These are phyloP conservation scores for Brassica incana DNA, from an alignment of 345 rosid genomes.

Conservation along the genomic window DNA sequence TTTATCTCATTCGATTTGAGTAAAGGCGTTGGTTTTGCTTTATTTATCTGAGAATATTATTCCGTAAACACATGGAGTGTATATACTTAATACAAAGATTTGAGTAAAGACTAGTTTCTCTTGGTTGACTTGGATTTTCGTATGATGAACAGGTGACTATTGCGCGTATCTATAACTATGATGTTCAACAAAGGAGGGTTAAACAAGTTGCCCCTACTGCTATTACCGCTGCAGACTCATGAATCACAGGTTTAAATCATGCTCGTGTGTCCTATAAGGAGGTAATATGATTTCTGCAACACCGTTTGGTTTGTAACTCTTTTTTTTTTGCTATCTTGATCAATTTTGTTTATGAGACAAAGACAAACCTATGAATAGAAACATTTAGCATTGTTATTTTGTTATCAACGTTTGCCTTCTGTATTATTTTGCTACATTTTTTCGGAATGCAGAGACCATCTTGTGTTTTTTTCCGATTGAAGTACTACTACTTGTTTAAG, in stretches of 20 bases:
- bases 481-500: constrained; percentile 17
- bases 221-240: constrained; percentile 45
- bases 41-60: too few species aligned
- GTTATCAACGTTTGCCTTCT: too few species aligned
- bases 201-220: constrained; percentile 52
- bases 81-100: neutral
- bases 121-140: neutral
- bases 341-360: constrained; percentile 14
- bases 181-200: constrained; percentile 82
- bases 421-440: neutral
- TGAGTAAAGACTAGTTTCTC: neutral
- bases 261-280: neutral
- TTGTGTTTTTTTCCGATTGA: neutral
- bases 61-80: neutral
- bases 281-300: constrained; percentile 12
- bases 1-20: neutral
- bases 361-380: constrained; percentile 16
- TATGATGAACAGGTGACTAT: constrained; percentile 62
- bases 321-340: constrained; percentile 14
- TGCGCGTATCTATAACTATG: constrained; percentile 90
- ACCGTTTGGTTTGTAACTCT: constrained; percentile 8
- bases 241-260: constrained; percentile 24
- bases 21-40: neutral
- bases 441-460: neutral
- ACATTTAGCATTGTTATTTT: constrained; percentile 2